Percentiles rank a stretch among this genome's conserved stretches.
These are phyloP conservation scores for Nigrospora sphaerica DNA, from an alignment of 2,329 filamentous ascomycete genomes.

Conservation along the genomic window DNA sequence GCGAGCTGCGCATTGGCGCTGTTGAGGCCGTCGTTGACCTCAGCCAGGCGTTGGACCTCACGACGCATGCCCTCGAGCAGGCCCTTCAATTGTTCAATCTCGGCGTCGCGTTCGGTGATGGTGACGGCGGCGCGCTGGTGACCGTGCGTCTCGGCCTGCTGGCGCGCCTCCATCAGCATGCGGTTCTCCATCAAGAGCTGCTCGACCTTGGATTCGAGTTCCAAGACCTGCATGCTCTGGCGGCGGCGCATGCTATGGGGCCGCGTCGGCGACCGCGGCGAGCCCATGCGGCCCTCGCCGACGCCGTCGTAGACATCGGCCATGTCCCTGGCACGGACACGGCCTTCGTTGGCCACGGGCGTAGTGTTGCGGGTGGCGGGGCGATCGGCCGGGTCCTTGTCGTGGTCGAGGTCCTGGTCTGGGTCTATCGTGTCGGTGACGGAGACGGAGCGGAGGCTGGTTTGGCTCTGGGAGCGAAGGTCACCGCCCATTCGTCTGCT, in stretches of 20 bases:
- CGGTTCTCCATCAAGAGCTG: constrained; percentile 82
- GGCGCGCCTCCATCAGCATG: constrained; percentile 64
- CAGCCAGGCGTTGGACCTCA: constrained; percentile 72
- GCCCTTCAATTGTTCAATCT: constrained; percentile 70
- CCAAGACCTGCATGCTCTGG: constrained; percentile 94
- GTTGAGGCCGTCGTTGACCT: constrained; percentile 74
- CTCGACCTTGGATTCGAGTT: constrained; percentile 80
- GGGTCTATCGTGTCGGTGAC: constrained; percentile 19
- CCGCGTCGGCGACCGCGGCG: constrained; percentile 85
- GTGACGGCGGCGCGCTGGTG: constrained; percentile 61
- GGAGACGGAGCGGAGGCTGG: constrained; percentile 5
- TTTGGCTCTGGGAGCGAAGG: constrained; percentile 48
- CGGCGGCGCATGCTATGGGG: constrained; percentile 94
- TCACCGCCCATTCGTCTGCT: constrained; percentile 68
- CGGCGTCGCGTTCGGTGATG: constrained; percentile 74
- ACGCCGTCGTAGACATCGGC: constrained; percentile 91
- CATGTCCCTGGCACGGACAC: constrained; percentile 78
- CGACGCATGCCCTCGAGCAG: constrained; percentile 74
- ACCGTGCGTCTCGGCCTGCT: constrained; percentile 59
- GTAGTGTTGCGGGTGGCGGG: constrained; percentile 32
- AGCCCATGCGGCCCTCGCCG: constrained; percentile 80
- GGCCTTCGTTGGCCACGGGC: constrained; percentile 80
- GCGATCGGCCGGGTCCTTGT: constrained; percentile 23
- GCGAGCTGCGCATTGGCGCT: constrained; percentile 73
- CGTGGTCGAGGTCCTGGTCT: constrained; percentile 29